Percentiles rank a stretch among this genome's conserved stretches.
Evolutionary conservation across 225 moss, liverwort and hornwort species (phyloP).

Genomic region (Physcomitrium patens): DNA sequence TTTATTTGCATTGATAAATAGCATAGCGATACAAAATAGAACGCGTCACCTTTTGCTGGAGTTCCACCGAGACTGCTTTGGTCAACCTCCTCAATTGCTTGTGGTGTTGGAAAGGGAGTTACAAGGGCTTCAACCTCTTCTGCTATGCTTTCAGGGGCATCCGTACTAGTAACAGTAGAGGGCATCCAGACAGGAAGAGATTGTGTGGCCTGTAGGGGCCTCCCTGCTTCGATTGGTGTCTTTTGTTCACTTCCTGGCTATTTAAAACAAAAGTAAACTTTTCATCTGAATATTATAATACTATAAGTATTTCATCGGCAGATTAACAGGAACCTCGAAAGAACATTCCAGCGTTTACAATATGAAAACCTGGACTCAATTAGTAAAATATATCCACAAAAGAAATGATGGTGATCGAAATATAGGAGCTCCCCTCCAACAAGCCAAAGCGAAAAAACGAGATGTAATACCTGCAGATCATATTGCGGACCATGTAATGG

Average conservation of each 20-base stretch:
- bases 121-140: no score
- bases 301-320: no score
- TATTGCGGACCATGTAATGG: conserved; percentile 14
- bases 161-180: conserved; percentile 45
- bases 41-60: no score
- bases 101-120: no score
- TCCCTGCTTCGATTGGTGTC: conserved; percentile 32
- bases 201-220: conserved; percentile 43
- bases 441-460: conserved; percentile 1
- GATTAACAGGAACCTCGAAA: background rate
- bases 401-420: background rate
- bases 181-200: conserved; percentile 58
- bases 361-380: background rate
- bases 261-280: conserved; percentile 2
- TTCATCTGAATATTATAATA: no score
- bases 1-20: no score
- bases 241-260: conserved; percentile 45
- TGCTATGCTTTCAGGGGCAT: conserved; percentile 32
- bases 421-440: background rate
- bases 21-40: no score
- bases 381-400: background rate
- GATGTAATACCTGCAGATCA: conserved; percentile 40
- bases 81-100: no score
- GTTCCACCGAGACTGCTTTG: no score
- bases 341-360: background rate